Evolutionary conservation across 2,329 filamentous ascomycete species (phyloP).

Genomic region (Ophiognomonia clavigignenti-juglandacearum): DNA sequence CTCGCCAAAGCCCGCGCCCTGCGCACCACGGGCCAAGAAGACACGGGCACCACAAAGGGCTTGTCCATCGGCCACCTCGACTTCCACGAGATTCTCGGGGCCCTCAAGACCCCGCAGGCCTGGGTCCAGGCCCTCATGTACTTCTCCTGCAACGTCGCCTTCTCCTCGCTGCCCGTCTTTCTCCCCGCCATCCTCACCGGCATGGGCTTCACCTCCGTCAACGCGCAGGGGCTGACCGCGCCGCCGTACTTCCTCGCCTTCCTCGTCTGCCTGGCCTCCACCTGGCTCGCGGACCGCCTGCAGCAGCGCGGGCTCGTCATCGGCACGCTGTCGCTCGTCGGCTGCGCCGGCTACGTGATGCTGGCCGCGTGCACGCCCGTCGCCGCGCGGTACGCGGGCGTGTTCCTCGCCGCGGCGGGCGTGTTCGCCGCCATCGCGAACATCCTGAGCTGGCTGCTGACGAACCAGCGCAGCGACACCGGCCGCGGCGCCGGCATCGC

Average conservation of each 20-base stretch:
- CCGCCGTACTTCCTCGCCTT: constrained; percentile 68
- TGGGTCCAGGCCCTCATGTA: constrained; percentile 49
- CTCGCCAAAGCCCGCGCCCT: constrained; percentile 51
- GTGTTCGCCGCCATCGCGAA: constrained; percentile 64
- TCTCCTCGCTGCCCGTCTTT: constrained; percentile 60
- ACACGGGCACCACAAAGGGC: constrained; percentile 35
- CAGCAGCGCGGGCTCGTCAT: constrained; percentile 61
- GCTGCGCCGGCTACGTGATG: constrained; percentile 59
- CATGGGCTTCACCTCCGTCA: constrained; percentile 64
- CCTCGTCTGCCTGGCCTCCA: constrained; percentile 54
- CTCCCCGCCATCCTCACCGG: constrained; percentile 57
- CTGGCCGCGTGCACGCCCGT: constrained; percentile 49
- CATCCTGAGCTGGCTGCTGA: constrained; percentile 65
- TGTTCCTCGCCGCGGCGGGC: constrained; percentile 40
- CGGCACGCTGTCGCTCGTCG: constrained; percentile 49
- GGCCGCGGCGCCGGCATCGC: constrained; percentile 60
- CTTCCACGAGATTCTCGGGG: constrained; percentile 40
- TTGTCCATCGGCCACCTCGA: constrained; percentile 34
- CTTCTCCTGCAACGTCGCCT: constrained; percentile 60
- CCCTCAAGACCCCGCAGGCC: constrained; percentile 43
- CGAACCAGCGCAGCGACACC: constrained; percentile 66
- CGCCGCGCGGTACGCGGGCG: constrained; percentile 39
- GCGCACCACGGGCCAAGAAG: constrained; percentile 44
- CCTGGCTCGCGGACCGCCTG: constrained; percentile 60
- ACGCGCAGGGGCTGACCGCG: constrained; percentile 67